Evolutionary conservation across 257 asterid genomes (phyloP), one percentile per base, ranked within the genome.

Genomic region (Salvia miltiorrhiza): DNA sequence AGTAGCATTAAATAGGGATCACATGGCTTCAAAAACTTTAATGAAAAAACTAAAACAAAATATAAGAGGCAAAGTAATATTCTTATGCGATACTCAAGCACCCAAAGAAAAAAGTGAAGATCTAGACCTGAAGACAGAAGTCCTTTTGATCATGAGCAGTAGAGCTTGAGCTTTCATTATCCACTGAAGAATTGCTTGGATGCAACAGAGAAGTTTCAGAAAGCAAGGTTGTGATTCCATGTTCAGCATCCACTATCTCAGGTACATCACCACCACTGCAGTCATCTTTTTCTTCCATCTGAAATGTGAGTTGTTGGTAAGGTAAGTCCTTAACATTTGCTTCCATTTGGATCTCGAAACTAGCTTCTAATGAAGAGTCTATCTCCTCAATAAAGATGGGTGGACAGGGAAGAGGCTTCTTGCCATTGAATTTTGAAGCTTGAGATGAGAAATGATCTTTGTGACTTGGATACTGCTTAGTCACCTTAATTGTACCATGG

Each of bases 91-190:
- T 60, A 66, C 70, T 67, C 50, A 70, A 43, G 68, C 44, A 50
- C 45, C 40, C 32, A 62, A 32, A 28, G 17, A n/a, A 55, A 48
- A 71, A 74, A 43, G 80, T 76, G 50, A 74, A 79, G 69, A 66
- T 69, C 61, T 84, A 41, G 54, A 89, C 96, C 96, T 87, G 89
- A 56, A 43, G 59, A 70, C 30, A 7, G 50, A 55, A 71, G 44
- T 47, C 58, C 30, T 54, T 74, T 70, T 77, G 84, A 66, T 74
- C 74, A 61, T 23, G 49, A 56, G 73, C 69, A 64, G 80, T 44
- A 28, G 83, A 53, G 35, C 80, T 78, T 44, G 84, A 48, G 28
- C 80, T 79, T 49, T 69, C 68, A 71, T 52, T 30, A 48, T 77
- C 76, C 10, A 37, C 47, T 23, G 69, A 71, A 48, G 80, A 57